Percentiles rank a stretch among this genome's conserved stretches.
Evolutionary conservation across 1,284 basidiomycete genomes (phyloP).

Genomic region (Puccinia coronata): DNA sequence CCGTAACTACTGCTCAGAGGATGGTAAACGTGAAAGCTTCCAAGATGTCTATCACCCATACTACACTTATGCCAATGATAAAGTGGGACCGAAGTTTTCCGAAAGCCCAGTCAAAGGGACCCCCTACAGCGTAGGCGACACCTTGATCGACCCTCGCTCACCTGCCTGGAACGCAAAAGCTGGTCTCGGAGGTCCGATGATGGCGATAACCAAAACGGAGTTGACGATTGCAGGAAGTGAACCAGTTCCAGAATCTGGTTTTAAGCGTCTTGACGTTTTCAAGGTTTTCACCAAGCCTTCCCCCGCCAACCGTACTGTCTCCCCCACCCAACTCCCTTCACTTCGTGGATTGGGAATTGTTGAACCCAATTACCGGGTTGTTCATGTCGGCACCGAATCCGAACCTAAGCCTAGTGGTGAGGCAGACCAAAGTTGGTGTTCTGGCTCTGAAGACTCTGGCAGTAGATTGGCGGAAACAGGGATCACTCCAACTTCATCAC

Average conservation of each 20-base stretch:
- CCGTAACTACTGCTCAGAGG: slow-evolving; percentile 36
- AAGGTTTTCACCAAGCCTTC: slow-evolving; percentile 39
- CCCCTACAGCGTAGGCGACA: slow-evolving; percentile 30
- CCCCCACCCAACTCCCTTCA: not conserved
- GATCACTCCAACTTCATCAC: slow-evolving; percentile 8
- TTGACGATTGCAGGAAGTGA: slow-evolving; percentile 2
- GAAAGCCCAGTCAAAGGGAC: slow-evolving; percentile 26
- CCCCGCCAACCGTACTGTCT: not conserved
- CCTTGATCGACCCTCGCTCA: slow-evolving; percentile 37
- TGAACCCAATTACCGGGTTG: slow-evolving; percentile 25
- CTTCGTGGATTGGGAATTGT: slow-evolving; percentile 36
- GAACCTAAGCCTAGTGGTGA: not conserved
- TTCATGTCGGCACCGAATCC: slow-evolving; percentile 27
- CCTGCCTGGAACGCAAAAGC: slow-evolving; percentile 29
- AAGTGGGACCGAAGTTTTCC: not conserved
- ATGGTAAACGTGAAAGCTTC: slow-evolving; percentile 32
- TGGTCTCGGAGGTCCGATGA: slow-evolving; percentile 40
- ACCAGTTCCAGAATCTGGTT: not conserved
- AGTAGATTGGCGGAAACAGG: slow-evolving; percentile 1
- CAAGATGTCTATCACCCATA: slow-evolving; percentile 36
- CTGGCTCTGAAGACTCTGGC: slow-evolving; percentile 8
- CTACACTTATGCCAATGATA: slow-evolving; percentile 34
- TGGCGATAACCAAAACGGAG: slow-evolving; percentile 31
- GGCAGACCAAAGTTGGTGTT: not conserved
- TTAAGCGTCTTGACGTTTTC: slow-evolving; percentile 40